These are phyloP conservation scores for Kodamaea kakaduensis DNA, from an alignment of 805 yeast species.

Conservation along the genomic window DNA sequence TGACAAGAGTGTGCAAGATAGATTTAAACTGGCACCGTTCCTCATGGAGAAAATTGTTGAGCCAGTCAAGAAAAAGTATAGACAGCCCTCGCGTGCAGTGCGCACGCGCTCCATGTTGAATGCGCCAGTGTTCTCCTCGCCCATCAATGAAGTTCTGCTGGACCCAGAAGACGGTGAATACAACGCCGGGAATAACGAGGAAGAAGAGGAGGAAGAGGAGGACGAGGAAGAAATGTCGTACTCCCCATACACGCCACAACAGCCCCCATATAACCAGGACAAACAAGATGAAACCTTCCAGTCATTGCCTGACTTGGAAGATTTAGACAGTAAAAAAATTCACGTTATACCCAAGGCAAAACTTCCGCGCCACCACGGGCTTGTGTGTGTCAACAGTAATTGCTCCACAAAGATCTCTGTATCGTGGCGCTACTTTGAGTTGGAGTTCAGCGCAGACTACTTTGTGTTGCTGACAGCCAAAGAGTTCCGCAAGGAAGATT, in stretches of 20 bases:
- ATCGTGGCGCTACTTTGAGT: conserved; percentile 43
- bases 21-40: conserved; percentile 45
- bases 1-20: conserved; percentile 37
- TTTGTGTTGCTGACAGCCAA: conserved; percentile 35
- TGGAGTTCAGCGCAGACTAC: conserved; percentile 35
- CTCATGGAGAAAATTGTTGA: conserved; percentile 39
- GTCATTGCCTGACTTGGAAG: conserved; percentile 42
- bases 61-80: conserved; percentile 23
- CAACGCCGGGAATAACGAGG: conserved; percentile 23
- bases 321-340: conserved; percentile 40
- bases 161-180: conserved; percentile 30
- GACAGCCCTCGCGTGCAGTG: conserved; percentile 31
- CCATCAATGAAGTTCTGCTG: conserved; percentile 36
- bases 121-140: conserved; percentile 35
- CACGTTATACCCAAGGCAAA: conserved; percentile 38
- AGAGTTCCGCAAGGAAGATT: conserved; percentile 36
- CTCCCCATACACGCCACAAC: conserved; percentile 42
- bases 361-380: conserved; percentile 37
- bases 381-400: conserved; percentile 38
- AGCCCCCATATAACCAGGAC: conserved; percentile 29
- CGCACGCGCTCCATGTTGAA: conserved; percentile 42
- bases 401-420: conserved; percentile 37
- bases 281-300: conserved; percentile 24
- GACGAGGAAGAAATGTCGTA: conserved; percentile 27
- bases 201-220: conserved; percentile 14